A percentile compares a stretch with the other conserved stretches of the same genome.
phyloP scores from a whole-genome alignment of 768 basidiomycete species.

The Tulasnella sp. region DNA sequence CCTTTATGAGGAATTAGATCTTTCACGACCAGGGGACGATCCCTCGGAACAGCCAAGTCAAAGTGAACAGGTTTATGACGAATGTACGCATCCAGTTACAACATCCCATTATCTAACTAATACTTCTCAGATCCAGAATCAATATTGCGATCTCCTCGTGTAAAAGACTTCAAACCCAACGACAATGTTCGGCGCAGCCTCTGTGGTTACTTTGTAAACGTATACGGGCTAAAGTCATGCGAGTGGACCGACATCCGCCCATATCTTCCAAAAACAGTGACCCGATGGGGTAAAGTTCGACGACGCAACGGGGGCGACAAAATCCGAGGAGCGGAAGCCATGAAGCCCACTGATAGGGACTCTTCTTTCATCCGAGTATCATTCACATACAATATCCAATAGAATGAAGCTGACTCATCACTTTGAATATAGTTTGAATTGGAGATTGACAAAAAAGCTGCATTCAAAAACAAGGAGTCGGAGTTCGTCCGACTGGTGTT shows the following conservation, averaged over 20 bases:
- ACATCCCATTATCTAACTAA: neutral
- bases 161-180: neutral
- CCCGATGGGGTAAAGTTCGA: neutral
- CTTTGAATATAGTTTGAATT: neutral
- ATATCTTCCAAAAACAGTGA: neutral
- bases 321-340: too few species aligned
- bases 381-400: too few species aligned
- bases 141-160: constrained; percentile 3
- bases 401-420: too few species aligned
- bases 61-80: neutral
- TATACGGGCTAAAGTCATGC: neutral
- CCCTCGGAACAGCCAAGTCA: neutral
- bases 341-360: too few species aligned
- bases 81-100: constrained; percentile 2
- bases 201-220: neutral
- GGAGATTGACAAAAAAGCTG: neutral
- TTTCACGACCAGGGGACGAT: constrained; percentile 14
- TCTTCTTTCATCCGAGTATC: too few species aligned
- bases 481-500: neutral
- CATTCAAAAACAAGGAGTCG: neutral
- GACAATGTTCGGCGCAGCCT: neutral
- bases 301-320: neutral
- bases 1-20: constrained; percentile 21
- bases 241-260: neutral
- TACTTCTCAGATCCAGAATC: neutral